phyloP scores from a whole-genome alignment of 768 basidiomycete genomes.

The Leccinum subtestaceum region DNA sequence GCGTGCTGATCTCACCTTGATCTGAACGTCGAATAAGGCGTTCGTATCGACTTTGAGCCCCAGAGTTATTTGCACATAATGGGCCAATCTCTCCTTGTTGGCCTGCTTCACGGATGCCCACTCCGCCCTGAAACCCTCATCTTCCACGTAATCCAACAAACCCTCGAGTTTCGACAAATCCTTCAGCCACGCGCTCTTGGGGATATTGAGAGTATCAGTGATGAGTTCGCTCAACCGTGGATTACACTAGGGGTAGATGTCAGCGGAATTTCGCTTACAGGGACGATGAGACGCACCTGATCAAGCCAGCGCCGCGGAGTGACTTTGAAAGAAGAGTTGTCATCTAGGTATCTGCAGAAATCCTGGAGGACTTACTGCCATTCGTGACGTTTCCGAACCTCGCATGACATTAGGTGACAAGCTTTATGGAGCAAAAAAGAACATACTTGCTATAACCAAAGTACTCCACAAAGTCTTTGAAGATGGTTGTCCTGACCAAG shows the following conservation, averaged over 20 bases:
- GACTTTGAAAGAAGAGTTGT: constrained; percentile 40
- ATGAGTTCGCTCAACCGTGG: constrained; percentile 83
- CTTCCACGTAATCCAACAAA: constrained; percentile 68
- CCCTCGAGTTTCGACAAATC: constrained; percentile 75
- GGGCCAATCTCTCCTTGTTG: constrained; percentile 88
- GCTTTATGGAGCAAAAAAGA: not conserved
- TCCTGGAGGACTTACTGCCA: constrained; percentile 54
- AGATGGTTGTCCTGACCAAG: constrained; percentile 77
- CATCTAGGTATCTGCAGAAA: not conserved
- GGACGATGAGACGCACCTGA: constrained; percentile 41
- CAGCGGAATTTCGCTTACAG: not conserved
- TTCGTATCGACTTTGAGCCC: constrained; percentile 70
- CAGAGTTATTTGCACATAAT: constrained; percentile 67
- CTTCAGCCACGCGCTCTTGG: constrained; percentile 81
- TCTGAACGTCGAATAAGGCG: constrained; percentile 90
- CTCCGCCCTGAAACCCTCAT: constrained; percentile 69
- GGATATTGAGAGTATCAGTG: constrained; percentile 71
- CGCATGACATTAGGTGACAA: constrained; percentile 16
- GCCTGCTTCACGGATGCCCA: constrained; percentile 86
- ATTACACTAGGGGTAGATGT: constrained; percentile 62
- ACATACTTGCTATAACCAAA: constrained; percentile 76
- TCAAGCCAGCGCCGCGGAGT: constrained; percentile 94
- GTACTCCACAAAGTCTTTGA: constrained; percentile 93
- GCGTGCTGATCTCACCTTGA: constrained; percentile 49
- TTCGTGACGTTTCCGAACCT: constrained; percentile 92